A percentile compares a stretch with the other conserved stretches of the same genome.
Conservation (phyloP, 2,329 filamentous ascomycete genomes). For the Xylariales sp. region DNA sequence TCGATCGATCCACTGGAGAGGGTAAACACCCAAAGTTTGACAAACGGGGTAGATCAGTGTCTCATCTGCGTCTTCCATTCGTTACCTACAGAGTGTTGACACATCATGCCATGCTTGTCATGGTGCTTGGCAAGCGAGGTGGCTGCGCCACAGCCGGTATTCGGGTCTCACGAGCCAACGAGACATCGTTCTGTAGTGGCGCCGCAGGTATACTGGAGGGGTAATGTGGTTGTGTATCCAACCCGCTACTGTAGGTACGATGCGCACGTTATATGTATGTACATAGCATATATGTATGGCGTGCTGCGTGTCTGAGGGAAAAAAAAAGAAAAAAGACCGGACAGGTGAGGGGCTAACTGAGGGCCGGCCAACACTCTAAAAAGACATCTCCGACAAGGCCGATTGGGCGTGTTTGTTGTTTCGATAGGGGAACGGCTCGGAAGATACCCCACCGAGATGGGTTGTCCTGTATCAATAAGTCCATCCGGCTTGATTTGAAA, state of each 20-base stretch:
- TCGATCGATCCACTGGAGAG: constrained; percentile 28
- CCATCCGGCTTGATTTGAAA: constrained; percentile 22
- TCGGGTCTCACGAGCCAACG: constrained; percentile 27
- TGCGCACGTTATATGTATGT: constrained; percentile 9
- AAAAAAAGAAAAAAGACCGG: background rate
- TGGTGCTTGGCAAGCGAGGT: constrained; percentile 5
- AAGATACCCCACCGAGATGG: background rate
- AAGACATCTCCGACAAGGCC: constrained; percentile 22
- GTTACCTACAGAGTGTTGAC: background rate
- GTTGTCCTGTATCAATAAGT: constrained; percentile 3
- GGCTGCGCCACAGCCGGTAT: constrained; percentile 23
- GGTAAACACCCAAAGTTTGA: constrained; percentile 9
- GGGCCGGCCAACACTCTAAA: constrained; percentile 16
- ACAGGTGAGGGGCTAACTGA: background rate
- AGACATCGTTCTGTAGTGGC: background rate
- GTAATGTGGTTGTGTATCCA: background rate
- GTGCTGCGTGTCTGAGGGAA: constrained; percentile 3
- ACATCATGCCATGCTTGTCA: constrained; percentile 18
- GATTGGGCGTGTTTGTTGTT: constrained; percentile 10
- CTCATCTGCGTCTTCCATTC: constrained; percentile 16
- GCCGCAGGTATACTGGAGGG: background rate
- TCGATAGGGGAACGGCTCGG: background rate
- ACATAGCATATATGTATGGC: background rate
- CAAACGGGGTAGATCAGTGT: constrained; percentile 16
- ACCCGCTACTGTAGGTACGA: constrained; percentile 31